These are phyloP conservation scores for Backusella circina DNA, from an alignment of 192 early-diverging fungal species.

Conservation along the genomic window DNA sequence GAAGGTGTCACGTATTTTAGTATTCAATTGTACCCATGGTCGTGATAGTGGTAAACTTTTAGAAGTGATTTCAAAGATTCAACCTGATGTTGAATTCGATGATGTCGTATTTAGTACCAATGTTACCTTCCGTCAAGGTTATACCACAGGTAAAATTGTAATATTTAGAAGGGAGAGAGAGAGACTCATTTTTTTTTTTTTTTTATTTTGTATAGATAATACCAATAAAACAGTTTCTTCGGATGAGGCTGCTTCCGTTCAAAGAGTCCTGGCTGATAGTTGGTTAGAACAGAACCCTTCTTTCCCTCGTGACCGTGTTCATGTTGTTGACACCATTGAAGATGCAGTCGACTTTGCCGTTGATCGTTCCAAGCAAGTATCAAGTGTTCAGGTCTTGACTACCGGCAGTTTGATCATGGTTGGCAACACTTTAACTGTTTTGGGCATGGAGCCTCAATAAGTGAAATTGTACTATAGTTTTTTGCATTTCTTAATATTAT, in stretches of 20 bases:
- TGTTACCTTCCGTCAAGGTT: constrained; percentile 42
- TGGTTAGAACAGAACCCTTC: constrained; percentile 49
- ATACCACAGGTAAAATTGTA: constrained; percentile 27
- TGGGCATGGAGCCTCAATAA: constrained; percentile 45
- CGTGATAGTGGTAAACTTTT: constrained; percentile 66
- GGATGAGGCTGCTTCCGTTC: constrained; percentile 57
- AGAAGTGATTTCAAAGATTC: constrained; percentile 51
- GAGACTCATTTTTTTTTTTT: not conserved
- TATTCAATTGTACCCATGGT: constrained; percentile 88
- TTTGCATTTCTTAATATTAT: not conserved
- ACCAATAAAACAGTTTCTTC: constrained; percentile 64
- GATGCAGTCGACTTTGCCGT: constrained; percentile 59
- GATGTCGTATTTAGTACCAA: constrained; percentile 83
- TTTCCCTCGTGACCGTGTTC: constrained; percentile 13
- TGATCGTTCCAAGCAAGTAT: not conserved
- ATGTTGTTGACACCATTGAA: constrained; percentile 57
- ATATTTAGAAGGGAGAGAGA: not conserved
- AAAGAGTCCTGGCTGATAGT: constrained; percentile 52
- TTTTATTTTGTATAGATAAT: constrained; percentile 44
- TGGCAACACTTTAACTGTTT: constrained; percentile 77
- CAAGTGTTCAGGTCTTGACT: constrained; percentile 62
- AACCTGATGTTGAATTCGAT: constrained; percentile 45
- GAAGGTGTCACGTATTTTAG: constrained; percentile 48
- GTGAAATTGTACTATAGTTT: not conserved
- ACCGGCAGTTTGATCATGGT: constrained; percentile 94